Percentiles rank a stretch among this genome's conserved stretches.
These are phyloP conservation scores for Aspergillus sclerotioniger DNA, from an alignment of 495 filamentous ascomycete genomes.

Conservation along the genomic window DNA sequence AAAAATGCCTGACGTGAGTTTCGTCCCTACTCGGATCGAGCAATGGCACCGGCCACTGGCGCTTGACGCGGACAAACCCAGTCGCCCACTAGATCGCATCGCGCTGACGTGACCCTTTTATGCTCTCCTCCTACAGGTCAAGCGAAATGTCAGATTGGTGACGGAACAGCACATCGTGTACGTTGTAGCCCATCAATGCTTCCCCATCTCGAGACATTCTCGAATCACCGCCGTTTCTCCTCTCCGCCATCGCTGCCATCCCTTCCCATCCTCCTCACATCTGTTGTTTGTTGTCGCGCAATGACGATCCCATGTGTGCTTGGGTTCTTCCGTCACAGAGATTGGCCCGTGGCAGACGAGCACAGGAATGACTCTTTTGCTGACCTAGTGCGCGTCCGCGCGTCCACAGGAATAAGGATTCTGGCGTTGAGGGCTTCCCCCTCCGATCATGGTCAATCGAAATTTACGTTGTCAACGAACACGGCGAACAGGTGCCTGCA, in stretches of 20 bases:
- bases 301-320: neutral
- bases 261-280: conserved; percentile 10
- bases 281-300: conserved; percentile 6
- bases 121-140: conserved; percentile 51
- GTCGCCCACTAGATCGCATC: conserved; percentile 14
- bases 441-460: conserved; percentile 72
- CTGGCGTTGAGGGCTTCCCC: conserved; percentile 81
- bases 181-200: conserved; percentile 34
- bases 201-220: neutral
- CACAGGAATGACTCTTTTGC: conserved; percentile 9
- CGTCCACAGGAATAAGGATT: conserved; percentile 57
- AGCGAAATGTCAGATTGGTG: conserved; percentile 86
- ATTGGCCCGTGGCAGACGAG: neutral
- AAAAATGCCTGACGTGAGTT: conserved; percentile 50
- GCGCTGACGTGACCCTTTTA: conserved; percentile 11
- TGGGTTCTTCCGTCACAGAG: neutral
- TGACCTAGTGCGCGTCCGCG: conserved; percentile 19
- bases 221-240: conserved; percentile 1
- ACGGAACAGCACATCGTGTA: conserved; percentile 89
- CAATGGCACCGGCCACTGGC: conserved; percentile 2
- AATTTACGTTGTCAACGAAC: conserved; percentile 58
- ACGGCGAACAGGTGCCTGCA: conserved; percentile 68
- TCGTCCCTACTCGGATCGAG: neutral
- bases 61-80: neutral
- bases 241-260: neutral